These are phyloP conservation scores for Cucumis cinereus DNA, from an alignment of 306 rosid genomes.

Conservation along the genomic window DNA sequence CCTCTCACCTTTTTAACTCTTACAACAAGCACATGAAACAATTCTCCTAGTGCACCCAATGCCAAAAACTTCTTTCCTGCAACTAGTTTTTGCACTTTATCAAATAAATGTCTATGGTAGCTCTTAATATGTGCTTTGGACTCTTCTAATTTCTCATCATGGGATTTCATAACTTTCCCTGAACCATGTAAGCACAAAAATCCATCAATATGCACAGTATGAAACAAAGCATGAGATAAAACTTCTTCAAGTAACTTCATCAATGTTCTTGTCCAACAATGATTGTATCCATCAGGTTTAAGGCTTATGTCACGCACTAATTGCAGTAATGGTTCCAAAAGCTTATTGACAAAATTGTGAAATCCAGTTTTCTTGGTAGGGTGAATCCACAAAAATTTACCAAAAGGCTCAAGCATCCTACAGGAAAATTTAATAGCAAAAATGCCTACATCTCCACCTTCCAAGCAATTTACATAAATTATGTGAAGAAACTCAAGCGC, in stretches of 20 bases:
- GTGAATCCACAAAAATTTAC: conserved; percentile 57
- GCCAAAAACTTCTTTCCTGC: conserved; percentile 43
- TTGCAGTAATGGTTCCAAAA: conserved; percentile 71
- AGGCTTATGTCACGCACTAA: conserved; percentile 38
- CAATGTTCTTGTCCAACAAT: conserved; percentile 28
- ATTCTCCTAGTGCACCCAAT: conserved; percentile 48
- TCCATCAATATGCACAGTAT: conserved; percentile 59
- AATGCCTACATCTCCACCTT: conserved; percentile 22
- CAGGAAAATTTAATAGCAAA: conserved; percentile 39
- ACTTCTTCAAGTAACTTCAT: conserved; percentile 57
- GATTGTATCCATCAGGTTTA: conserved; percentile 26
- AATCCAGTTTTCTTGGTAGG: conserved; percentile 57
- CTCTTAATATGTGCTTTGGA: conserved; percentile 40
- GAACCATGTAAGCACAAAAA: conserved; percentile 51
- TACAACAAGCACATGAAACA: conserved; percentile 43
- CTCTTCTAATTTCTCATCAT: conserved; percentile 29
- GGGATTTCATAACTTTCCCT: conserved; percentile 34
- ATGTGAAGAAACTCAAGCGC: conserved; percentile 46
- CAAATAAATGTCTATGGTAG: conserved; percentile 80
- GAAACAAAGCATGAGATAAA: conserved; percentile 63
- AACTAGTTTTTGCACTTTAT: conserved; percentile 34
- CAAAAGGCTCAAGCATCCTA: conserved; percentile 64
- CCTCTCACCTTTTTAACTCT: conserved; percentile 44
- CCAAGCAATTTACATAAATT: conserved; percentile 30
- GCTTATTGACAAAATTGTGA: conserved; percentile 53